Base-by-base conservation (phyloP, 2,329 filamentous ascomycete genomes). In the Ascochyta koolunga region DNA sequence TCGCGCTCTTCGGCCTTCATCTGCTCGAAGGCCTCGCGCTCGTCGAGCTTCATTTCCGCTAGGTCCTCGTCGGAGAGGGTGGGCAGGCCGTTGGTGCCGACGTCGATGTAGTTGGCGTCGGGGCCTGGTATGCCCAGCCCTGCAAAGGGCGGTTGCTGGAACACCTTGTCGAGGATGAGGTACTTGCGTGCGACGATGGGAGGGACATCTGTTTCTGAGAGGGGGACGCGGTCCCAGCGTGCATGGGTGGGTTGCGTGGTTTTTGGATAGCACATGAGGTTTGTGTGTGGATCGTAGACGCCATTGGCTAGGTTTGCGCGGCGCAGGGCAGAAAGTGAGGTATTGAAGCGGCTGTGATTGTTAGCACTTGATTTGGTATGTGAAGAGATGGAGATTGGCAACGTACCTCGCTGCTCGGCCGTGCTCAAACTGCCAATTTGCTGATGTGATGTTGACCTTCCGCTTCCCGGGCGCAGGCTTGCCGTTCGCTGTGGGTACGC, bases 361-460 rank as follows among this genome's bases (percentile, higher is more conserved):
- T 66, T 58, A 70, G 63, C 49, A 36, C 31, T 51, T 18, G 8
- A 18, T 11, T 40, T 10, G n/a, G 6, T 10, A 9, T 13, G 4
- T 22, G 9, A 6, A 2, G 4, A 9, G 3, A 22, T 5, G 10
- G 7, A 13, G 16, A 41, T 13, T 10, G 24, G 7, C 3, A n/a
- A 31, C 82, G 67, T 82, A 96, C 92, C 89, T 93, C 50, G 93
- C 91, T 73, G 93, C 91, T 44, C 90, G 86, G 24, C 93, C 92
- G 76, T 99, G 95, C 77, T 98, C 92, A 52, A 95, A 81, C 84
- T 96, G 95, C 95, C 95, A 99, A 73, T 98, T 99, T 52, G 89
- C 86, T 65, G 96, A 91, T 47, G 93, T 98, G 54, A 98, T 89
- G 55, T 92, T 89, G 33, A 96, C 89, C 66, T 89, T 89, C 62